Percentiles rank a stretch among this genome's conserved stretches.
phyloP scores from a whole-genome alignment of 306 rosid genomes.

The Trifolium repens region DNA sequence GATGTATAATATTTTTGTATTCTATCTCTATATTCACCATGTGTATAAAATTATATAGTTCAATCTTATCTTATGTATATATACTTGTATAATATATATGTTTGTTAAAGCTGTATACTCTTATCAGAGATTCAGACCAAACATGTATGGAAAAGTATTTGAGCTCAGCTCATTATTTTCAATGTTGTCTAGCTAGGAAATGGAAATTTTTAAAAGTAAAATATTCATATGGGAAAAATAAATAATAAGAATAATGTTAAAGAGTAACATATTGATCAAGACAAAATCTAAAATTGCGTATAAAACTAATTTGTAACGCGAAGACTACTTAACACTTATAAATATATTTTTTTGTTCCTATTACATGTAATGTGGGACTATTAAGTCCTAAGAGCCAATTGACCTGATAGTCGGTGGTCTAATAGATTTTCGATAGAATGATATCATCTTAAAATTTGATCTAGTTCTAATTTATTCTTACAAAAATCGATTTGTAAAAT shows the following conservation, averaged over 20 bases:
- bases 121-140: slow-evolving; percentile 39
- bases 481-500: too few species aligned
- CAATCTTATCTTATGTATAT: slow-evolving; percentile 15
- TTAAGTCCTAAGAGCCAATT: too few species aligned
- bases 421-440: too few species aligned
- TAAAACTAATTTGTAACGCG: too few species aligned
- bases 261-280: too few species aligned
- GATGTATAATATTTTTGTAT: slow-evolving; percentile 18
- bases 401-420: too few species aligned
- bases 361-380: too few species aligned
- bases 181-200: neutral
- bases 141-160: slow-evolving; percentile 41
- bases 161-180: slow-evolving; percentile 24
- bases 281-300: too few species aligned
- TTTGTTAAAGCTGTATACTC: slow-evolving; percentile 39
- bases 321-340: too few species aligned
- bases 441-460: too few species aligned
- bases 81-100: neutral
- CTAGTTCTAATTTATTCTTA: too few species aligned
- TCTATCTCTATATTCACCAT: slow-evolving; percentile 29
- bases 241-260: neutral
- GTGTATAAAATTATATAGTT: slow-evolving; percentile 23
- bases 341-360: too few species aligned
- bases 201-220: neutral
- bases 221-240: neutral